Base-by-base conservation (phyloP, 805 yeast genomes). In the Metschnikowia vanudenii region DNA sequence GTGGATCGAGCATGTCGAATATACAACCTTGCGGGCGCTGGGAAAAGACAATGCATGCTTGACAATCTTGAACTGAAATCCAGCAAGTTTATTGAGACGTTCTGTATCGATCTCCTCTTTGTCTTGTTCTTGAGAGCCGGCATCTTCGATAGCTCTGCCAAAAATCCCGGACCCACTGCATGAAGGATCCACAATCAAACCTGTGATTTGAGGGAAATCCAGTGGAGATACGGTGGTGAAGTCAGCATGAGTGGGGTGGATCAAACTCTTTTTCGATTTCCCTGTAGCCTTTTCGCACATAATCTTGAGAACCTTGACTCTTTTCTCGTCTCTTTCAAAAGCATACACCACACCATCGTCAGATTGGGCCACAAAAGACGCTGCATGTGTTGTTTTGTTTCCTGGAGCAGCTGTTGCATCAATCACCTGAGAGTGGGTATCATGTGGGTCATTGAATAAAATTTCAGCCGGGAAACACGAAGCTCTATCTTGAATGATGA, bases 351-450 rank as follows among this genome's bases (percentile, higher is more conserved):
- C 77, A 0, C 64, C 53, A 14, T 54, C 55, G 2, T 53, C 43
- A 2, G 60, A 54, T 12, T 51, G 53, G n/a, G 58, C 60, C 18
- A 88, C 65, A 41, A 79, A 71, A 0, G 94, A 80, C 0, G 97
- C 96, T 18, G 85, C 69, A 67, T 92, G 98, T 0, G 97, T 88
- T 0, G 99, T 94, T 63, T 94, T 95, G 65, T 94, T 94, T 4
- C 99, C 99, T 4, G 99, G 99, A 0, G 99, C 99, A 2, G 98
- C 91, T 68, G 97, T 91, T 1, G 97, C 85, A 67, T 94, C 99
- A 37, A 94, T 86, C 10, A 90, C 81, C 19, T 73, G 65, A 48
- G 78, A 84, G 37, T 83, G 85, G 2, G 44, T 41, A 3, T 79
- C 72, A 0, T 62, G 45, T 0, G 92, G 88, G 43, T 67, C 69